Evolutionary conservation across 2,329 filamentous ascomycete species (phyloP), one percentile per base, ranked within the genome.

Genomic region (Fusarium goolgardi): DNA sequence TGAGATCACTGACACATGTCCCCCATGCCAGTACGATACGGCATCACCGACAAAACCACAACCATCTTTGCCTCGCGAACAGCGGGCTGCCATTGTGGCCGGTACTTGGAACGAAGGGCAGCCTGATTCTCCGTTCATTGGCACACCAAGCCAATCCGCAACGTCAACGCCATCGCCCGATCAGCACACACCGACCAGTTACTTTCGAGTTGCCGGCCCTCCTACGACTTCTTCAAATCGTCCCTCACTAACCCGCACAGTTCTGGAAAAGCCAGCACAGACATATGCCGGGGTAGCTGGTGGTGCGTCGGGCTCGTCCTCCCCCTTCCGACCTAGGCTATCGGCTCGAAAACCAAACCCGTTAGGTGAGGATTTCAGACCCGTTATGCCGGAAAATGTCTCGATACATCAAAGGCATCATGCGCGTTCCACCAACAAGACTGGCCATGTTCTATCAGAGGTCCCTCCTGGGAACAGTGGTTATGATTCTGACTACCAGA

Each of bases 101-200:
- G 85, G 84, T 6, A 88, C 84, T 9, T 89, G 86, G 86, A 89
- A 89, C 58, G 85, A 90, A 72, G 88, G 86, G 4, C 87, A 90
- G 63, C 84, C 86, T 0, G 85, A 88, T 63, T 89, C 87, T 8
- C 87, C 86, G 3, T 76, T 71, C 40, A n/a, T 57, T 13, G 72
- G 74, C 32, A 78, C 77, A 18, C 75, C 75, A 7, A 63, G 49
- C 8, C 55, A 70, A 12, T 75, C 40, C 40, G 16, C 21, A 25
- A 43, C 76, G 7, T 18, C 57, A 7, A 55, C 57, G 11, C 47
- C 55, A 20, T 59, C 70, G 20, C 32, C 35, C 25, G 72, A 77
- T 8, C 45, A 60, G 10, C 40, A 65, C 16, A 29, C 53, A 18
- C 27, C 66, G 4, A 29, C 70, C 7, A 59, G 57, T 32, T 70